Percentiles rank a stretch among this genome's conserved stretches.
These are phyloP conservation scores for Hyaloscypha hepaticicola DNA, from an alignment of 495 filamentous ascomycete species.

Conservation along the genomic window DNA sequence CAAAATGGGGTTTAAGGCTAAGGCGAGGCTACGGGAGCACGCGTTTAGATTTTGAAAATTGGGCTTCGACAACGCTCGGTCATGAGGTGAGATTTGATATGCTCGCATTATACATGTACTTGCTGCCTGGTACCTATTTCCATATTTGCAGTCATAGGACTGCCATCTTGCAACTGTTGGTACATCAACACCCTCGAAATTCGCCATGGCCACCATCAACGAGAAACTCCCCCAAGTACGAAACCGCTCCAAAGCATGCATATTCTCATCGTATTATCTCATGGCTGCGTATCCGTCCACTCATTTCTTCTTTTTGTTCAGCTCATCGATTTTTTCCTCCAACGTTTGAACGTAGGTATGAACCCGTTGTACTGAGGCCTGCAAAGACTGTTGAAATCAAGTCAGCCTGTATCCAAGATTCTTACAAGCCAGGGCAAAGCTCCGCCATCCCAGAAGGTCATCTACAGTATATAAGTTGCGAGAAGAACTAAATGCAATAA, in stretches of 20 bases:
- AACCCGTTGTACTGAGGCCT: constrained; percentile 81
- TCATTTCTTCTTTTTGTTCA: constrained; percentile 59
- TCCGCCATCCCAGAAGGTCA: constrained; percentile 12
- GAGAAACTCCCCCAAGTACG: neutral
- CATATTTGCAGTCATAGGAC: constrained; percentile 16
- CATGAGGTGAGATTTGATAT: neutral
- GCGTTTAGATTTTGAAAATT: neutral
- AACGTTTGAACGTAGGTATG: constrained; percentile 77
- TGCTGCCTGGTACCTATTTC: constrained; percentile 4
- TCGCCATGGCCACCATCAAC: neutral
- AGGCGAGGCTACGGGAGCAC: constrained; percentile 19
- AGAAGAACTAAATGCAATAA: constrained; percentile 32
- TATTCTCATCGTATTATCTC: neutral
- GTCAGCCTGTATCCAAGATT: neutral
- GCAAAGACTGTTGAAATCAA: constrained; percentile 64
- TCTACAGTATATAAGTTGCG: constrained; percentile 18
- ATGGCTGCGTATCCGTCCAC: constrained; percentile 2
- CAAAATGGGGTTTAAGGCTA: neutral
- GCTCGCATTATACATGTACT: neutral
- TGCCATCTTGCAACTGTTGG: constrained; percentile 7
- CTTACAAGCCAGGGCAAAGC: constrained; percentile 12
- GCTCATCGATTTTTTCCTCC: constrained; percentile 75
- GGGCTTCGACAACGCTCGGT: neutral
- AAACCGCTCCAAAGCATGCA: neutral
- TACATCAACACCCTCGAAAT: constrained; percentile 11